These are phyloP conservation scores for Nepenthes gracilis DNA, from an alignment of 148 eudicot species.

Conservation along the genomic window DNA sequence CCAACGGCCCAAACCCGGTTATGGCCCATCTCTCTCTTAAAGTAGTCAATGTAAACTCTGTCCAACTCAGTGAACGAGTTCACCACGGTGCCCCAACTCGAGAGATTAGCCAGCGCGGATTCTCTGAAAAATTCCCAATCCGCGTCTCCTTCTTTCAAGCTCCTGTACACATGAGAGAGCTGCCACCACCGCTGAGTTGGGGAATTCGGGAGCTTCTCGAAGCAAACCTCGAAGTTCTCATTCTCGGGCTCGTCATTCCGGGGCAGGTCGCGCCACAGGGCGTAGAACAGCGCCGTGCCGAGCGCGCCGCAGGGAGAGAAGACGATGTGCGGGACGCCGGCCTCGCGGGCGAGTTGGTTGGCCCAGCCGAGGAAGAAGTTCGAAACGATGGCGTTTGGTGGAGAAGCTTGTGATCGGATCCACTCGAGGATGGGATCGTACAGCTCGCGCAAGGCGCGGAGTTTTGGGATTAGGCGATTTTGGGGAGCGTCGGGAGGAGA, in stretches of 20 bases:
- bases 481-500: constrained; percentile 5
- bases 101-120: constrained; percentile 13
- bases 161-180: constrained; percentile 19
- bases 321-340: constrained; percentile 19
- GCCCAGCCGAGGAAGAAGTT: constrained; percentile 32
- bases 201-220: constrained; percentile 12
- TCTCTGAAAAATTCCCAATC: constrained; percentile 21
- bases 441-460: neutral
- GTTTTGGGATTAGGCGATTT: neutral
- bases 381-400: constrained; percentile 21
- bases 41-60: constrained; percentile 13
- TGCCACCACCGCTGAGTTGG: constrained; percentile 19
- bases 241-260: constrained; percentile 5
- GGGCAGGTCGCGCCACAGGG: constrained; percentile 21
- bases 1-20: constrained; percentile 25
- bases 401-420: constrained; percentile 18
- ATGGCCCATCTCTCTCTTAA: constrained; percentile 15
- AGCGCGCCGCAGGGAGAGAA: constrained; percentile 28
- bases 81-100: constrained; percentile 26
- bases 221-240: constrained; percentile 7
- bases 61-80: constrained; percentile 33
- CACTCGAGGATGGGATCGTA: constrained; percentile 10
- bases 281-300: constrained; percentile 20
- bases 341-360: constrained; percentile 12
- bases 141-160: constrained; percentile 13